A percentile compares a stretch with the other conserved stretches of the same genome.
Conservation (phyloP, 148 eudicot species). For the Rhododendron vialii region DNA sequence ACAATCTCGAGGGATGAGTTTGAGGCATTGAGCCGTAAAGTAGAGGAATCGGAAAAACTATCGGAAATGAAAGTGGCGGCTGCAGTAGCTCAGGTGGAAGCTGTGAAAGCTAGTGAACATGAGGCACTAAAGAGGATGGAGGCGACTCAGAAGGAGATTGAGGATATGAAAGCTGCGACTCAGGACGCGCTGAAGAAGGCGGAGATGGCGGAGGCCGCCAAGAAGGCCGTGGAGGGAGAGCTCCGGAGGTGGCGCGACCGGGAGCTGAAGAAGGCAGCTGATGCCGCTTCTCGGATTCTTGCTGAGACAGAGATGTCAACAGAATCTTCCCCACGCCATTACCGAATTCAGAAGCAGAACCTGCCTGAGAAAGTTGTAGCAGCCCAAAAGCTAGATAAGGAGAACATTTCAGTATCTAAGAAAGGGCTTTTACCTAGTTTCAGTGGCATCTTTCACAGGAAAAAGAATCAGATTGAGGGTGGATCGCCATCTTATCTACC, state of each 20-base stretch:
- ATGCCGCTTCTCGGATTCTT: slow-evolving; percentile 60
- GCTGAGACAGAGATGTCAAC: slow-evolving; percentile 40
- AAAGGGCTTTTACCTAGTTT: slow-evolving; percentile 57
- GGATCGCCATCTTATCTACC: slow-evolving; percentile 68
- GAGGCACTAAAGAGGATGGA: slow-evolving; percentile 73
- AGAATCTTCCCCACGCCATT: slow-evolving; percentile 39
- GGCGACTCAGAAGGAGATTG: slow-evolving; percentile 63
- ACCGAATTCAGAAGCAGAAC: slow-evolving; percentile 35
- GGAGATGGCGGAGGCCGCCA: slow-evolving; percentile 79
- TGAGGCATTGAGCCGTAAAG: slow-evolving; percentile 66
- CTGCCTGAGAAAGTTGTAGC: slow-evolving; percentile 18
- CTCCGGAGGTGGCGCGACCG: slow-evolving; percentile 74
- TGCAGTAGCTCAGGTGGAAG: slow-evolving; percentile 85
- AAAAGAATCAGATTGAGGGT: slow-evolving; percentile 56
- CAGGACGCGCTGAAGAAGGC: slow-evolving; percentile 67
- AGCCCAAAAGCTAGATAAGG: slow-evolving; percentile 39
- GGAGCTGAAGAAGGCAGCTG: slow-evolving; percentile 83
- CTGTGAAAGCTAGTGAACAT: slow-evolving; percentile 82
- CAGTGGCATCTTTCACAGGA: slow-evolving; percentile 65
- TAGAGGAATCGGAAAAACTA: slow-evolving; percentile 59
- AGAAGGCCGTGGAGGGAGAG: slow-evolving; percentile 86
- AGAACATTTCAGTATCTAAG: slow-evolving; percentile 45
- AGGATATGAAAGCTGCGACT: slow-evolving; percentile 58
- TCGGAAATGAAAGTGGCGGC: slow-evolving; percentile 78
- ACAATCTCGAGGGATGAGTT: slow-evolving; percentile 67